Evolutionary conservation across 306 rosid species (phyloP).

Genomic region (Begonia loranthoides): DNA sequence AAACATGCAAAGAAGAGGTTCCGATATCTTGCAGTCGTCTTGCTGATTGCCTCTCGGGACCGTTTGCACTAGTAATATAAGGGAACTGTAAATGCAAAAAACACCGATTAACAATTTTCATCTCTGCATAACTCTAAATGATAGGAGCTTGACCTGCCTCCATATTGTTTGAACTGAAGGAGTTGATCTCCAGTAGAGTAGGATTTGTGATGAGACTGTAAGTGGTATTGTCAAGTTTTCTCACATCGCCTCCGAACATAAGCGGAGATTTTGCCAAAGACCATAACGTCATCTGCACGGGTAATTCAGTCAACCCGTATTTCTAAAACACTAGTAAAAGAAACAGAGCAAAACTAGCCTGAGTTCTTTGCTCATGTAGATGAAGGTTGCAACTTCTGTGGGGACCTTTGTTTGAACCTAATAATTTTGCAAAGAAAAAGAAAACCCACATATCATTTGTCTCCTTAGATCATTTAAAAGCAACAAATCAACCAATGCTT

Average conservation of each 20-base stretch:
- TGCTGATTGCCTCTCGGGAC: slow-evolving; percentile 12
- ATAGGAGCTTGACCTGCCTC: slow-evolving; percentile 40
- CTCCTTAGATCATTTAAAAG: slow-evolving; percentile 3
- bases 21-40: slow-evolving; percentile 18
- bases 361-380: slow-evolving; percentile 62
- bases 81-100: slow-evolving; percentile 48
- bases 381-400: slow-evolving; percentile 42
- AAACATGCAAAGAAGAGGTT: slow-evolving; percentile 7
- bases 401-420: slow-evolving; percentile 79
- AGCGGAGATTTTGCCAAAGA: slow-evolving; percentile 90
- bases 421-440: neutral
- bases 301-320: too few species aligned
- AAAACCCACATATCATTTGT: neutral
- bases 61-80: slow-evolving; percentile 20
- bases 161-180: slow-evolving; percentile 58
- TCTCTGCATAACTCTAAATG: slow-evolving; percentile 1
- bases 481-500: too few species aligned
- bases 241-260: slow-evolving; percentile 92
- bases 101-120: slow-evolving; percentile 4
- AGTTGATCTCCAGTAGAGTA: slow-evolving; percentile 60
- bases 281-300: slow-evolving; percentile 77
- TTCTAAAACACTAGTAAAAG: too few species aligned
- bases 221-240: slow-evolving; percentile 42
- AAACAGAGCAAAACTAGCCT: slow-evolving; percentile 29
- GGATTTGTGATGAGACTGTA: slow-evolving; percentile 51